Conservation (phyloP, 2,329 filamentous ascomycete species). For the Sclerotinia spermophila region DNA sequence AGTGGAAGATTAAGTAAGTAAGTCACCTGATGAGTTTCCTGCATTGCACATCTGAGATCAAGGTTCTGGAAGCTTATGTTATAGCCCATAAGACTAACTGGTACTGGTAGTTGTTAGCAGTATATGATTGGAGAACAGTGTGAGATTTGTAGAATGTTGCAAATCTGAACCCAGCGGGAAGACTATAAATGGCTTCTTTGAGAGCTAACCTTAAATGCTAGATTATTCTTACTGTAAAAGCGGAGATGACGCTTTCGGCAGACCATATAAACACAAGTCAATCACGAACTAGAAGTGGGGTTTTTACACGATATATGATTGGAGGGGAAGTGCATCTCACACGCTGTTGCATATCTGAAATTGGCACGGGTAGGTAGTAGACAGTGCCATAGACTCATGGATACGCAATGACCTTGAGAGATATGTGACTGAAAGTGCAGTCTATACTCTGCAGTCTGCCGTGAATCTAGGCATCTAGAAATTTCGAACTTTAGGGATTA, state of each 20-base stretch:
- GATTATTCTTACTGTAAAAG: background rate
- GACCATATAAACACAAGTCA: background rate
- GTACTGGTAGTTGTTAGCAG: background rate
- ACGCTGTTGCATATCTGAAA: background rate
- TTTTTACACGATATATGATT: background rate
- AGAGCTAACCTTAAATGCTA: background rate
- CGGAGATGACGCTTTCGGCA: background rate
- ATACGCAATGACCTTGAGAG: background rate
- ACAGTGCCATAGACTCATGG: background rate
- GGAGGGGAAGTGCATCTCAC: background rate
- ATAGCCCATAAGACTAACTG: background rate
- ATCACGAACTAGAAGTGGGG: background rate
- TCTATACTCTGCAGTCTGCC: background rate
- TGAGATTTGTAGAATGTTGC: background rate
- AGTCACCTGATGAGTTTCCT: background rate
- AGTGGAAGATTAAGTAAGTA: background rate
- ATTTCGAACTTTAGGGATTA: too few species aligned
- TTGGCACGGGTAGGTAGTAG: background rate
- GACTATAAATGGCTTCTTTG: background rate
- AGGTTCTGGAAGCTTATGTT: background rate
- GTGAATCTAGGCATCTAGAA: too few species aligned
- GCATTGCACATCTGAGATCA: background rate
- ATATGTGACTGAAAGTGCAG: background rate
- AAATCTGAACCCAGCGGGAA: background rate
- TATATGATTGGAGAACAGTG: background rate